phyloP scores from a whole-genome alignment of 179 eudicot genomes.

The Beta macrorhiza region DNA sequence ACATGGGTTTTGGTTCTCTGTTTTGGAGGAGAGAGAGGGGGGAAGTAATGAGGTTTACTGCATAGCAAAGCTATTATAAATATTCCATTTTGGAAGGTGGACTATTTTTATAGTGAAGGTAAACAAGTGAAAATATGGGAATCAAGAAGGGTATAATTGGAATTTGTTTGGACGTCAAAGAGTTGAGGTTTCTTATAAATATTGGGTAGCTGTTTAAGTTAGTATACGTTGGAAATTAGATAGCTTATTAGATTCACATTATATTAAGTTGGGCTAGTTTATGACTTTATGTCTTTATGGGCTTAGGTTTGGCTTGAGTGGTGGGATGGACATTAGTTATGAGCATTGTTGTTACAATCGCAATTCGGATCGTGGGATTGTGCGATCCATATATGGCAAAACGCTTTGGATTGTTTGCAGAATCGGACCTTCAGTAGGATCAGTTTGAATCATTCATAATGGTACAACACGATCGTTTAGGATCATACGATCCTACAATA shows the following conservation, averaged over 20 bases:
- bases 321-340: too few species aligned
- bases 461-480: too few species aligned
- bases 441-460: too few species aligned
- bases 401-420: too few species aligned
- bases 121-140: background rate
- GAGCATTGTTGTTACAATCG: too few species aligned
- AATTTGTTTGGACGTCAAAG: background rate
- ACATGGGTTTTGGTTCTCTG: conserved; percentile 24
- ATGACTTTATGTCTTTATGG: too few species aligned
- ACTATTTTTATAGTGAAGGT: background rate
- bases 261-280: too few species aligned
- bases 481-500: too few species aligned
- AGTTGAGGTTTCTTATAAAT: background rate
- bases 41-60: background rate
- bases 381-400: too few species aligned
- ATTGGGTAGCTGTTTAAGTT: conserved; percentile 1
- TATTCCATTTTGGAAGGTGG: conserved; percentile 4
- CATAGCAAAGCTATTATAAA: conserved; percentile 9
- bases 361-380: too few species aligned
- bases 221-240: conserved; percentile 1
- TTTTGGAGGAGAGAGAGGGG: conserved; percentile 7
- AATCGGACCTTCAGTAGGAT: too few species aligned
- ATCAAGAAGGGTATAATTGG: background rate
- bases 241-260: background rate
- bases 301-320: too few species aligned